Evolutionary conservation across 768 basidiomycete species (phyloP).

Genomic region (Lactifluus hygrophoroides): DNA sequence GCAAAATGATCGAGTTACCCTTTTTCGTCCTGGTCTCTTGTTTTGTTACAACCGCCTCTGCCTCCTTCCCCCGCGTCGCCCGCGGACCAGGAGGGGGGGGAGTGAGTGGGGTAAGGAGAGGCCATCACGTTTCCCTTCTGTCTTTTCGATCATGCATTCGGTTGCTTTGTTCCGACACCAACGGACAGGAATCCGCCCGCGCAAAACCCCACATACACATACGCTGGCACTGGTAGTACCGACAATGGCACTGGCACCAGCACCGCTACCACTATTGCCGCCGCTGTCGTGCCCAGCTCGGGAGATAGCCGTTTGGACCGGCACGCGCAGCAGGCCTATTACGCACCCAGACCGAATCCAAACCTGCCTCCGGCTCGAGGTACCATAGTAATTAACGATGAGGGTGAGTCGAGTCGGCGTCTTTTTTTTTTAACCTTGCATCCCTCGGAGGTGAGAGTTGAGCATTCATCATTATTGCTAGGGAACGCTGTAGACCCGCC

Average conservation of each 20-base stretch:
- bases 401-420: not conserved
- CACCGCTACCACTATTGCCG: not conserved
- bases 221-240: not conserved
- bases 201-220: not conserved
- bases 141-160: not conserved
- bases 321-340: constrained; percentile 16
- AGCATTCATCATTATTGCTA: not conserved
- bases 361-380: not conserved
- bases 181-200: constrained; percentile 5
- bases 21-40: not conserved
- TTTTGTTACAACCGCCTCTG: too few relatives aligned
- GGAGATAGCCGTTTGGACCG: constrained; percentile 4
- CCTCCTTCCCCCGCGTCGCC: not conserved
- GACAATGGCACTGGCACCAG: not conserved
- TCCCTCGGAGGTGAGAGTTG: too few relatives aligned
- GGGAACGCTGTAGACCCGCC: not conserved
- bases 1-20: not conserved
- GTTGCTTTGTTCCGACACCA: not conserved
- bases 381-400: not conserved
- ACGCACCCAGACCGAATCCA: constrained; percentile 7
- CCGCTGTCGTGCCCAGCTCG: not conserved
- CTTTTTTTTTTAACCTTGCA: too few relatives aligned
- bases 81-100: not conserved
- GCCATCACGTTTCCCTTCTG: not conserved
- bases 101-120: too few relatives aligned